Percentiles rank a stretch among this genome's conserved stretches.
These are phyloP conservation scores for Macroventuria anomochaeta DNA, from an alignment of 2,329 filamentous ascomycete species.

Conservation along the genomic window DNA sequence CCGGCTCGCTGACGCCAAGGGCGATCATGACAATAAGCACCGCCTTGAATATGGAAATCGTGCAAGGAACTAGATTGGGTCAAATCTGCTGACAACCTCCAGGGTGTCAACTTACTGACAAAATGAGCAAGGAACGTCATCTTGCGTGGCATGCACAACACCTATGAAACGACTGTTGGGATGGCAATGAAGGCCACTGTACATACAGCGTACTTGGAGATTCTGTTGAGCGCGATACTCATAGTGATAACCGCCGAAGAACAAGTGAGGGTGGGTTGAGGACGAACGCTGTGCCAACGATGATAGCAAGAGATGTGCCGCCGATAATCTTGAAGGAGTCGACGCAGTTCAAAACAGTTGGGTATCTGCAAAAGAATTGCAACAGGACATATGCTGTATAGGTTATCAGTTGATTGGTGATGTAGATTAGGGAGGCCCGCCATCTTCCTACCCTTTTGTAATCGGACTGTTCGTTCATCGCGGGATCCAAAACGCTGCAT, in stretches of 20 bases:
- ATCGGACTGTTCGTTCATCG: not conserved
- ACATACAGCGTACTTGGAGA: constrained; percentile 66
- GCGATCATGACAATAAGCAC: constrained; percentile 71
- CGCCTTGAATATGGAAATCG: constrained; percentile 64
- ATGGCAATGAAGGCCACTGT: constrained; percentile 67
- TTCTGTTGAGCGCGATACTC: constrained; percentile 66
- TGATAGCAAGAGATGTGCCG: not conserved
- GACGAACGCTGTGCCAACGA: constrained; percentile 2
- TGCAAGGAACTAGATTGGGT: not conserved
- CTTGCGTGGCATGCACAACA: constrained; percentile 44
- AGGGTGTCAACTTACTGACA: not conserved
- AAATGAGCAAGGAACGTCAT: too few species aligned
- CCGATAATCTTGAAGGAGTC: not conserved
- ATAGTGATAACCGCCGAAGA: constrained; percentile 16
- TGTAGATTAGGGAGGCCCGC: not conserved
- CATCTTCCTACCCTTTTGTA: not conserved
- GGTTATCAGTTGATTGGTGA: not conserved
- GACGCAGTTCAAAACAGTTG: constrained; percentile 1
- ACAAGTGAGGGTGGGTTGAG: constrained; percentile 20
- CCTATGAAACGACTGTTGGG: constrained; percentile 62
- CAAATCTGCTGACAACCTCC: too few species aligned
- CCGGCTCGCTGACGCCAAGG: constrained; percentile 59
- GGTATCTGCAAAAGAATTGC: constrained; percentile 21
- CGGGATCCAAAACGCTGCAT: not conserved
- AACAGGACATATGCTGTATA: constrained; percentile 25